Conservation (phyloP, 192 early-diverging fungal genomes). For the Linnemannia schmuckeri region DNA sequence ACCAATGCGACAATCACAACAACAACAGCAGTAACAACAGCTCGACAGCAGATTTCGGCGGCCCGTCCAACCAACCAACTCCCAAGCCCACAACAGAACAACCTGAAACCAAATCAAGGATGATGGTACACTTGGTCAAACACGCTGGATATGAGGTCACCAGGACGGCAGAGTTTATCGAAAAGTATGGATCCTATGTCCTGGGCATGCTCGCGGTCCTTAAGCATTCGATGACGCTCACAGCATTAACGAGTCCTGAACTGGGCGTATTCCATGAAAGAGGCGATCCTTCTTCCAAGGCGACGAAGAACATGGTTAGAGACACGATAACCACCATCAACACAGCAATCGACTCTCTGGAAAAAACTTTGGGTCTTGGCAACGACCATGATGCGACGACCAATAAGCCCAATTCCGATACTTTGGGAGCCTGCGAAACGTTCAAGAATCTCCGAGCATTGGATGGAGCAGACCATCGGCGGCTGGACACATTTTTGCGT, state of each 20-base stretch:
- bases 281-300: not conserved
- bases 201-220: constrained; percentile 17
- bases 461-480: constrained; percentile 28
- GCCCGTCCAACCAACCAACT: not conserved
- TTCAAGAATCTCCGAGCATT: constrained; percentile 19
- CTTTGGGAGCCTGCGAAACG: not conserved
- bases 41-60: not conserved
- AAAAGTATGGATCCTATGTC: constrained; percentile 25
- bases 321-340: constrained; percentile 11
- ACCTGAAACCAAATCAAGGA: not conserved
- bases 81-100: not conserved
- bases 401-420: not conserved
- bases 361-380: not conserved
- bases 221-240: not conserved
- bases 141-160: constrained; percentile 7
- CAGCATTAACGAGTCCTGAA: not conserved
- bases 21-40: not conserved
- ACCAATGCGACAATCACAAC: not conserved
- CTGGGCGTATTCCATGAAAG: not conserved
- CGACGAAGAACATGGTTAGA: not conserved
- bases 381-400: not conserved
- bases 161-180: not conserved
- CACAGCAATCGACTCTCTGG: constrained; percentile 10
- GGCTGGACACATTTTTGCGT: constrained; percentile 13
- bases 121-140: constrained; percentile 3